phyloP scores from a whole-genome alignment of 2,329 filamentous ascomycete species.

The Colletotrichum horii region DNA sequence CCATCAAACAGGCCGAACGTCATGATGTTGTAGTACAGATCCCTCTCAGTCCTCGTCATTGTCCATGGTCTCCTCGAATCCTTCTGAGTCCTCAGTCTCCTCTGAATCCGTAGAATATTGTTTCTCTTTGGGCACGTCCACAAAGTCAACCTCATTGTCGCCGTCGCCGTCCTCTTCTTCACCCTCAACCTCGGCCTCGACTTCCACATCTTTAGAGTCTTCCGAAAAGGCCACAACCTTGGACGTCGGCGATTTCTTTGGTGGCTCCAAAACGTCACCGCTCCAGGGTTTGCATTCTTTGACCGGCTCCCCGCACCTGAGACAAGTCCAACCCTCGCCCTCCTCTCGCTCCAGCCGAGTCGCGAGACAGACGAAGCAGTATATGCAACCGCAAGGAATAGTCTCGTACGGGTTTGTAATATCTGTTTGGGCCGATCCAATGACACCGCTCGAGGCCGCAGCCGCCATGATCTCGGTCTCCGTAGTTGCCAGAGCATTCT shows the following conservation, averaged over 20 bases:
- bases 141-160: background rate
- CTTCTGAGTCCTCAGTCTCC: constrained; percentile 15
- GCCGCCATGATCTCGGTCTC: constrained; percentile 80
- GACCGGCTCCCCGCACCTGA: constrained; percentile 84
- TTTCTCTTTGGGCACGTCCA: constrained; percentile 1
- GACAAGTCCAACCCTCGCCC: constrained; percentile 90
- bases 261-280: constrained; percentile 79
- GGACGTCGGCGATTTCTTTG: constrained; percentile 43
- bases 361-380: constrained; percentile 96
- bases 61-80: constrained; percentile 18
- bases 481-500: constrained; percentile 73
- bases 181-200: background rate
- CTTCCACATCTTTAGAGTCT: constrained; percentile 39
- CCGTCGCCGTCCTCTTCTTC: background rate
- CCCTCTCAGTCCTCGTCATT: background rate
- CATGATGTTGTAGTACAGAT: background rate
- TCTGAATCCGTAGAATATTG: background rate
- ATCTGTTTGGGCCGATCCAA: constrained; percentile 89
- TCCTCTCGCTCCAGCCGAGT: constrained; percentile 90
- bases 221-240: constrained; percentile 71
- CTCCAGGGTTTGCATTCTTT: constrained; percentile 90
- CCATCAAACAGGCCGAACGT: background rate
- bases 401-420: constrained; percentile 96
- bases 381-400: constrained; percentile 86
- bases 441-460: constrained; percentile 74